Percentiles rank a stretch among this genome's conserved stretches.
Evolutionary conservation across 306 rosid genomes (phyloP).

Genomic region (Boehmeria nivea): DNA sequence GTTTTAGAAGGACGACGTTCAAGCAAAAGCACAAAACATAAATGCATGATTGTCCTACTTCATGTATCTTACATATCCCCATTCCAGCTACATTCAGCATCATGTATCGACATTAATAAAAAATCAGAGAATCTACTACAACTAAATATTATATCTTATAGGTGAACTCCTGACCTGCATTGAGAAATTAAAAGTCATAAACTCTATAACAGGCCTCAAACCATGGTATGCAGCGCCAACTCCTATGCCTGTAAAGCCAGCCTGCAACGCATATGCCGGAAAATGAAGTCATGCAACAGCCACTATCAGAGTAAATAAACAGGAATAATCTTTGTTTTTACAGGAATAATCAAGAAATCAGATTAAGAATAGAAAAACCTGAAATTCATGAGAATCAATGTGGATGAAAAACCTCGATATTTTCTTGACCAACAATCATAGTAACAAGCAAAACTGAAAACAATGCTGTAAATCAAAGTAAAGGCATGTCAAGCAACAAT

Average conservation of each 20-base stretch:
- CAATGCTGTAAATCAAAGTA: neutral
- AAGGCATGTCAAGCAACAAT: constrained; percentile 17
- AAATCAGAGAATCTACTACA: neutral
- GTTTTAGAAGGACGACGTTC: no score
- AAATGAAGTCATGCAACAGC: constrained; percentile 7
- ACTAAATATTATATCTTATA: neutral
- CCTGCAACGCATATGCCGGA: constrained; percentile 53
- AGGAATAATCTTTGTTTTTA: neutral
- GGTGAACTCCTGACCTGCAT: constrained; percentile 88
- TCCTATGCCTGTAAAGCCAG: constrained; percentile 98
- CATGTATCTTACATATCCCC: neutral
- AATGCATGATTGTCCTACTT: no score
- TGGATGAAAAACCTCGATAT: no score
- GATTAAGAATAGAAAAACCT: neutral
- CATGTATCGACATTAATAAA: neutral
- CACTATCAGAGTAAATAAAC: constrained; percentile 13
- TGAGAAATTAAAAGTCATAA: constrained; percentile 99
- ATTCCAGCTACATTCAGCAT: neutral
- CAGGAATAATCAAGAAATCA: no score
- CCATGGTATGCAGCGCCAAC: constrained; percentile 99
- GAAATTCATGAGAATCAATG: no score
- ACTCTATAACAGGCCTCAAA: constrained; percentile 83
- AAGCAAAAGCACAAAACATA: no score
- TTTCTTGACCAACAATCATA: no score
- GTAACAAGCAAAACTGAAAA: no score